Percentiles rank a stretch among this genome's conserved stretches.
phyloP scores from a whole-genome alignment of 2,329 filamentous ascomycete genomes.

The Nemania diffusa region DNA sequence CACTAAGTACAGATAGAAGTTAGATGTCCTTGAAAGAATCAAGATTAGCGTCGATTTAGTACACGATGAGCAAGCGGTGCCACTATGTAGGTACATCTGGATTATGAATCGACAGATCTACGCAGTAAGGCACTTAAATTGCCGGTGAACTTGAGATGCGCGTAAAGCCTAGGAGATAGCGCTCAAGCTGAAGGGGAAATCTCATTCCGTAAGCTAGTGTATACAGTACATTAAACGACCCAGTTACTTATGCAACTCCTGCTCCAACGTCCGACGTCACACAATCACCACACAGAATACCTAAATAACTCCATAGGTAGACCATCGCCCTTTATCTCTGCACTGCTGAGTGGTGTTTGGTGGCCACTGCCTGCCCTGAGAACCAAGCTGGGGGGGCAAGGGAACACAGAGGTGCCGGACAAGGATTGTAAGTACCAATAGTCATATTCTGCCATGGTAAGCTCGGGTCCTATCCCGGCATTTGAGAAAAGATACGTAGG shows the following conservation, averaged over 20 bases:
- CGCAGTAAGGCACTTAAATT: not conserved
- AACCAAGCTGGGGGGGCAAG: not conserved
- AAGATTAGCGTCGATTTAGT: not conserved
- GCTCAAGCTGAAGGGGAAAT: too few relatives aligned
- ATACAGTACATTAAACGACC: too few relatives aligned
- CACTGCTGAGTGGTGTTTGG: not conserved
- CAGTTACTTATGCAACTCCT: too few relatives aligned
- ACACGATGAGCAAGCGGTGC: not conserved
- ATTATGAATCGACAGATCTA: not conserved
- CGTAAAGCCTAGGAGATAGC: not conserved
- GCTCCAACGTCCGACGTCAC: not conserved
- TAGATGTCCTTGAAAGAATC: not conserved
- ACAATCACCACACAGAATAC: not conserved
- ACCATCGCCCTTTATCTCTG: not conserved
- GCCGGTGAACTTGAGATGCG: not conserved
- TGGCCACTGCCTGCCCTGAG: not conserved
- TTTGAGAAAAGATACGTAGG: not conserved
- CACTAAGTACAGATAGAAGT: not conserved
- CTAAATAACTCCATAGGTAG: not conserved
- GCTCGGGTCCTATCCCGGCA: not conserved
- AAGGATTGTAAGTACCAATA: not conserved
- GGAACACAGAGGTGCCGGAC: not conserved
- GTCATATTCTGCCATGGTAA: not conserved
- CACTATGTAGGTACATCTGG: too few relatives aligned
- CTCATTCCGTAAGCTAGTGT: too few relatives aligned